Evolutionary conservation across 805 yeast species (phyloP), one percentile per base, ranked within the genome.

Genomic region (Wickerhamia fluorescens): DNA sequence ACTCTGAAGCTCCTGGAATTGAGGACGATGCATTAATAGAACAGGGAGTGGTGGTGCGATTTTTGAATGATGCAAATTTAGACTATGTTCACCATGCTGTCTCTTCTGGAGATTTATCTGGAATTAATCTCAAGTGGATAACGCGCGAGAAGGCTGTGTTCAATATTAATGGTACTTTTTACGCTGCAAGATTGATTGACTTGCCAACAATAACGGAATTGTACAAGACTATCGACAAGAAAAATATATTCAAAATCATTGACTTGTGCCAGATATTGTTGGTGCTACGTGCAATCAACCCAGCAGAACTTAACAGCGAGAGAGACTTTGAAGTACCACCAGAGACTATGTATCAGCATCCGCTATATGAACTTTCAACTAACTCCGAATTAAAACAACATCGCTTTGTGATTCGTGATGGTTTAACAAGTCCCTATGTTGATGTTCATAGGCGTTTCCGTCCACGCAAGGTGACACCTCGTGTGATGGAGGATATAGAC

Each of bases 11-110:
- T 12, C 94, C 96, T 1, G 97, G 89, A 41, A 63, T 85, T 15
- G 98, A 92, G 50, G 96, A 87, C 36, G 96, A 92, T 47, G 97
- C 98, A 1, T 58, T 86, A 36, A 62, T 86, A 6, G 97, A 92
- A 47, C 94, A 85, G 40, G 95, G 92, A 1, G 66, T 92, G 2
- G 66, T 87, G 1, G 52, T 92, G 24, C 66, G 98, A 31, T 76
- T 89, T 58, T 40, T 78, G n/a, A 67, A 73, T 41, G 85, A 78
- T 35, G 64, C 70, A 7, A 79, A 80, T 32, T 55, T 84, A 20
- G 95, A 84, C 33, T 74, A 72, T 36, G 72, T 89, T 7, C 75
- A 80, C 32, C 72, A 75, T 30, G 85, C 92, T 12, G 80, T 79
- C 7, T 94, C 83, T 30, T 61, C 73, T 11, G 86, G 88, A 5